phyloP scores from a whole-genome alignment of 2,329 filamentous ascomycete species.

The Curvularia lunata region DNA sequence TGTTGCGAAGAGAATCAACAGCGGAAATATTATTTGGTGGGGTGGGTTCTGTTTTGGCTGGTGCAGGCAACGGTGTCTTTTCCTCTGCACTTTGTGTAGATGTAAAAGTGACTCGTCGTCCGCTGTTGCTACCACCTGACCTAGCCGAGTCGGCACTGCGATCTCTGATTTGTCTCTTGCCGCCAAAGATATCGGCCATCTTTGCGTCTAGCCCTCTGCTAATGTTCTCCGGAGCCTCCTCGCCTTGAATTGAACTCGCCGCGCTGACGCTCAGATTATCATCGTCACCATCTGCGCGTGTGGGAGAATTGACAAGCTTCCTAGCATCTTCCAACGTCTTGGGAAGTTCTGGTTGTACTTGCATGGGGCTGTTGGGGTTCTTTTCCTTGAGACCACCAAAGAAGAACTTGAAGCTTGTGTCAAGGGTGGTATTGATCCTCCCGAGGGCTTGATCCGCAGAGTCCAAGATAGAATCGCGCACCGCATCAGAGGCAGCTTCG shows the following conservation, averaged over 20 bases:
- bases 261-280: slow-evolving; percentile 60
- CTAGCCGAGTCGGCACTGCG: slow-evolving; percentile 76
- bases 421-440: slow-evolving; percentile 86
- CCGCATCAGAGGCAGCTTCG: slow-evolving; percentile 80
- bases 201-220: slow-evolving; percentile 59
- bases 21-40: slow-evolving; percentile 59
- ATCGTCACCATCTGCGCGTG: slow-evolving; percentile 56
- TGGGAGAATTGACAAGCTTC: slow-evolving; percentile 80
- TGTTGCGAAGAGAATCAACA: slow-evolving; percentile 80
- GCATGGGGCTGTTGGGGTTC: slow-evolving; percentile 44
- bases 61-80: slow-evolving; percentile 29
- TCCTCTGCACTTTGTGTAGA: slow-evolving; percentile 32
- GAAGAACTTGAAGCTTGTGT: slow-evolving; percentile 92
- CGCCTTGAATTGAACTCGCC: slow-evolving; percentile 58
- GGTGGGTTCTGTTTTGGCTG: slow-evolving; percentile 36
- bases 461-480: slow-evolving; percentile 69
- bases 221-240: slow-evolving; percentile 45
- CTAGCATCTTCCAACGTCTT: slow-evolving; percentile 93
- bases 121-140: slow-evolving; percentile 67
- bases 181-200: slow-evolving; percentile 73
- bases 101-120: slow-evolving; percentile 62
- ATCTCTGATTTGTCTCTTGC: slow-evolving; percentile 69
- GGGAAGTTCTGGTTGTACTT: slow-evolving; percentile 64
- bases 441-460: slow-evolving; percentile 92
- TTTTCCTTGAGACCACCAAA: slow-evolving; percentile 84